Evolutionary conservation across 192 early-diverging fungal genomes (phyloP), one percentile per base, ranked within the genome.

Genomic region (Coemansia sp.): DNA sequence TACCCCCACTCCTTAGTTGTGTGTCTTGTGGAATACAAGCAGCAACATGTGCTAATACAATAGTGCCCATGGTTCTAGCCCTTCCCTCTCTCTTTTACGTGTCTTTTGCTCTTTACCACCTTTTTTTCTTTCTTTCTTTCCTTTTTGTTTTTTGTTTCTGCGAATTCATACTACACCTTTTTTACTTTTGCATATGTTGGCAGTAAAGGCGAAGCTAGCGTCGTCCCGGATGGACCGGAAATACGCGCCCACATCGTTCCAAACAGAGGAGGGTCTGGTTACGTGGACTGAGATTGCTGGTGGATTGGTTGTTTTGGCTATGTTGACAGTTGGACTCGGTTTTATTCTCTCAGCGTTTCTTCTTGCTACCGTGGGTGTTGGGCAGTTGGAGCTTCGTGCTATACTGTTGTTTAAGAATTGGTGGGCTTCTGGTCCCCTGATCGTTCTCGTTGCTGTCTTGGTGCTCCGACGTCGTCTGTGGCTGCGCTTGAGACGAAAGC

Each of bases 301-400:
- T 16, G 80, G 80, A 4, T 64, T 77, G 40, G 68, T 40, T 12
- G 80, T 82, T 18, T 61, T 82, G 34, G 72, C 33, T 8, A 55
- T 82, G 31, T 63, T 82, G 38, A 65, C 67, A 20, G 54, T 52
- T 10, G 68, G 80, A 1, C 62, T 77, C 54, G 72, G 65, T 22
- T 75, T 77, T 61, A 73, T 75, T 52, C 34, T 67, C 13, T 72
- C 70, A 33, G 67, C 80, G 13, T 82, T 82, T 70, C 52, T 82
- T 16, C 55, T 82, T 34, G 80, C 80, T 3, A 82, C 75, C 5
- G 49, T 82, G 59, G 70, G 80, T 2, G 66, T 82, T 27, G 80
- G 80, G 2, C 80, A 82, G 69, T 66, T 82, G 67, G 80, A 82
- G 46, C 71, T 82, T 40, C 80, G 80, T 3, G 66, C 70, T 10